Evolutionary conservation across 106 monocot genomes (phyloP).

Genomic region (Dioscorea zingiberensis): DNA sequence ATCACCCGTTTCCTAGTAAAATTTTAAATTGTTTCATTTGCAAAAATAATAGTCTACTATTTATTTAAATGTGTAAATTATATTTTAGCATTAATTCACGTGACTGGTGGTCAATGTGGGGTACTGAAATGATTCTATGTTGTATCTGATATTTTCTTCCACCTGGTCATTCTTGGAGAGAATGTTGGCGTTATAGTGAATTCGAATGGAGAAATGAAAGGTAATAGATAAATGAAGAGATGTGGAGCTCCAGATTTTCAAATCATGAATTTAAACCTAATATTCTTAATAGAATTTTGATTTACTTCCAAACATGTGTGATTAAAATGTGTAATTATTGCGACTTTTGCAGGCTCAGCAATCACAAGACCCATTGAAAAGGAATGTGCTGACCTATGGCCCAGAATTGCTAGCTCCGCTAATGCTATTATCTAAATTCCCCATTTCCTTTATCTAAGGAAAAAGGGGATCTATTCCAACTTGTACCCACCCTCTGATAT

Average conservation of each 20-base stretch:
- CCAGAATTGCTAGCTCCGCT: slow-evolving; percentile 58
- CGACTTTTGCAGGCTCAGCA: slow-evolving; percentile 48
- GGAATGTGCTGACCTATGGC: slow-evolving; percentile 86
- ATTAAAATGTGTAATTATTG: background rate
- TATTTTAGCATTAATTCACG: background rate
- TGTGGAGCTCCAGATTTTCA: background rate
- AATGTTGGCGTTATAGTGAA: slow-evolving; percentile 64
- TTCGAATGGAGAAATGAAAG: slow-evolving; percentile 75
- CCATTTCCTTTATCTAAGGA: no score
- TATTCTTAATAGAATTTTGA: background rate
- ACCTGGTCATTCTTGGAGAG: slow-evolving; percentile 20
- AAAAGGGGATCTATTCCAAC: no score
- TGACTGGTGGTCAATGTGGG: no score
- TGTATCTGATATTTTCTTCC: background rate
- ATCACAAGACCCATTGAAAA: slow-evolving; percentile 80
- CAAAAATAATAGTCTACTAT: no score
- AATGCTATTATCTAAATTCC: no score
- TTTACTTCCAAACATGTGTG: no score
- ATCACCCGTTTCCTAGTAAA: no score
- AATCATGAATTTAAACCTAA: background rate
- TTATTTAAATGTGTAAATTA: background rate
- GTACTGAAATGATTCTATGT: no score
- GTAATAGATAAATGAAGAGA: slow-evolving; percentile 3
- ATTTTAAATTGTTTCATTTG: no score
- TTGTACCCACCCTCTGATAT: no score